Evolutionary conservation across 2,329 filamentous ascomycete genomes (phyloP), one percentile per base, ranked within the genome.

Genomic region (Botrytis paeoniae): DNA sequence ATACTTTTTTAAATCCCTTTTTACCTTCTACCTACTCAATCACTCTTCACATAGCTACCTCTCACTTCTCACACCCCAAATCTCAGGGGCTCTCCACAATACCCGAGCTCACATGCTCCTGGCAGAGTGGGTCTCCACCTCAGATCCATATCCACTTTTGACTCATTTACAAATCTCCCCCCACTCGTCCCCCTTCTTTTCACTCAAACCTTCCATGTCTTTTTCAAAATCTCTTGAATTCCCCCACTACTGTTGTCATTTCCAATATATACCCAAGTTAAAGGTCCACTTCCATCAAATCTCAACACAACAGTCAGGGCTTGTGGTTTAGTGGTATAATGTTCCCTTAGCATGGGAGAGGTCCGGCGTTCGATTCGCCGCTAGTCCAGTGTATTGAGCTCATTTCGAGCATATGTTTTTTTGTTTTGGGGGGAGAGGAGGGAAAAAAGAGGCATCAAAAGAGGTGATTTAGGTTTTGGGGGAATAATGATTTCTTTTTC

Each of bases 331-430:
- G 22, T 51, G 22, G 48, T 51, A 51, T 51, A 51, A 51, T 51
- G 48, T 51, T 51, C 48, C 48, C 4, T 51, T 51, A 51, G 48
- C 25, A 51, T 51, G 4, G n/a, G n/a, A n/a, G n/a, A n/a, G n/a
- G n/a, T n/a, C n/a, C n/a, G n/a, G n/a, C n/a, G n/a, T n/a, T n/a
- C n/a, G n/a, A n/a, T n/a, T n/a, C n/a, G n/a, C n/a, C n/a, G n/a
- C n/a, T n/a, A n/a, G n/a, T n/a, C n/a, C 25, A 51, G 5, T n/a
- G 5, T 16, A n/a, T 1, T 3, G 2, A n/a, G 12, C 48, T 54
- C 25, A 0, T 6, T 3, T n/a, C 1, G 48, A 16, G 25, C 1
- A 3, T 3, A 1, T 0, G n/a, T 0, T n/a, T n/a, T 51, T 54
- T n/a, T 14, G 4, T 16, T 54, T 2, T n/a, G 3, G 1, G 10